Evolutionary conservation across 805 yeast species (phyloP), one percentile per base, ranked within the genome.

Genomic region (Saturnispora zaruensis): DNA sequence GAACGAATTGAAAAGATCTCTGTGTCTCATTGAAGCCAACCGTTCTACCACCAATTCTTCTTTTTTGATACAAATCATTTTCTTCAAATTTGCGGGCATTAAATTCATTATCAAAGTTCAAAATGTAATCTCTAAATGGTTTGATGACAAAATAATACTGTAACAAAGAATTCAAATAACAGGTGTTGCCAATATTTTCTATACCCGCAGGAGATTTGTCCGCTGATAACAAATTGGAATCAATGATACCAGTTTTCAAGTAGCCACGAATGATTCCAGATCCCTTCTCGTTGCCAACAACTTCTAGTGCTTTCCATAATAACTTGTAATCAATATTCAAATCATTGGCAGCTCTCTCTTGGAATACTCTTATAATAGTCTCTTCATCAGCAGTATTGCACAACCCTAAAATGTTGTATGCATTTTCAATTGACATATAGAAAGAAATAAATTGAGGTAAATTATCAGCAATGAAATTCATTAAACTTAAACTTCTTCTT

Each of bases 151-250:
- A 93, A 64, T 88, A 91, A 60, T 84, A 91, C 62, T 91, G 99
- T 40, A 91, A 68, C 45, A 93, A 71, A 0, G 98, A 91, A 63
- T 93, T 91, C 64, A 93, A 71, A 58, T 90, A 90, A 66, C 99
- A 93, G 0, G 99, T 91, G 63, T 93, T 93, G 23, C 99, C 99
- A 54, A 89, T 90, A 62, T 93, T 93, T 65, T 84, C 87, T 60
- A 93, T 73, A 0, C 99, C 99, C 3, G 88, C 87, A 0, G 99
- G 99, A 78, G 91, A 82, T 45, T 78, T 75, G 14, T 77, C 81
- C 0, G 79, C 76, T 0, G 89, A 82, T 18, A 85, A 64, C 2
- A 75, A 64, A 8, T 74, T 67, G 4, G 80, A 75, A 61, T 84
- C 87, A 34, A 84, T 68, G 20, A 74, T 66, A 0, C 96, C 95